These are phyloP conservation scores for Colletotrichum sp. DNA, from an alignment of 2,329 filamentous ascomycete genomes.

Conservation along the genomic window DNA sequence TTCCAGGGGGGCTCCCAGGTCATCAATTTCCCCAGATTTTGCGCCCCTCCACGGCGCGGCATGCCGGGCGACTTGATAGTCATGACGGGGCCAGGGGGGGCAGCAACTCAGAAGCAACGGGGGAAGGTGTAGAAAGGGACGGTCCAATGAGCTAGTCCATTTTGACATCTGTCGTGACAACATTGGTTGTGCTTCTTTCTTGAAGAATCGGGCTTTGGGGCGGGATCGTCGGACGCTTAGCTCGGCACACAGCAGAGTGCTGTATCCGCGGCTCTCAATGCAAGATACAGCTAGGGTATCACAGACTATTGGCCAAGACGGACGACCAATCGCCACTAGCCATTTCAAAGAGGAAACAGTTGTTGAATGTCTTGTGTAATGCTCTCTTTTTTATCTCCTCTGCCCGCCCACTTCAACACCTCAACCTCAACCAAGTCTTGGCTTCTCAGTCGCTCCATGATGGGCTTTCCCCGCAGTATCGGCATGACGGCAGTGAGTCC, in stretches of 20 bases:
- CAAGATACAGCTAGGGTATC: background rate
- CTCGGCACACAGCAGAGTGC: background rate
- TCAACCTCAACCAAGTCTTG: background rate
- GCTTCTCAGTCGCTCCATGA: background rate
- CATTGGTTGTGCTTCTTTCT: background rate
- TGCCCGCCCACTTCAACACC: background rate
- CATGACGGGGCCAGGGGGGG: background rate
- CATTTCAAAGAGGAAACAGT: background rate
- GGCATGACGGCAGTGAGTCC: background rate
- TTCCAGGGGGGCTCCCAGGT: background rate
- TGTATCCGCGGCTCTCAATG: background rate
- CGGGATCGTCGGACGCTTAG: background rate
- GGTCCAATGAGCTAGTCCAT: background rate
- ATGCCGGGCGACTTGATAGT: background rate
- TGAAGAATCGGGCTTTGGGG: background rate
- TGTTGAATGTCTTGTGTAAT: background rate
- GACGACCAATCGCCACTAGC: background rate
- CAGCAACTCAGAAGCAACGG: background rate
- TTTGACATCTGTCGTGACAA: background rate
- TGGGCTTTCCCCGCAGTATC: background rate
- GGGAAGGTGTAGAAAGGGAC: background rate
- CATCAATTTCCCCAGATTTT: constrained; percentile 2
- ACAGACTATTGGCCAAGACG: background rate
- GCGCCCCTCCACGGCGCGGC: background rate
- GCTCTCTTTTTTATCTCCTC: background rate